Conservation (phyloP, 805 yeast genomes). For the Ogataea paradorogensis region DNA sequence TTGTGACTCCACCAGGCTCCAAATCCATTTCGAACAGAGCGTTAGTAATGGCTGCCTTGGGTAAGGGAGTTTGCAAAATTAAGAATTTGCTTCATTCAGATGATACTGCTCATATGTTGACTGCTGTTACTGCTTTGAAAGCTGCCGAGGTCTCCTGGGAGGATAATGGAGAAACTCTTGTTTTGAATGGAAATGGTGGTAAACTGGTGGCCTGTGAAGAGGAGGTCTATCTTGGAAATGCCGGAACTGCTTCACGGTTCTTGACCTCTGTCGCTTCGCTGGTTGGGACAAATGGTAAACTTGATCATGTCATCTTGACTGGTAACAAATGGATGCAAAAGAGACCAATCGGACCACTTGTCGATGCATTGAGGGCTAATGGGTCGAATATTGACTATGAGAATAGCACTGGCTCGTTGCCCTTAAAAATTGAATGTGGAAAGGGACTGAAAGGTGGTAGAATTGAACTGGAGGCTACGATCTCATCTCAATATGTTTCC, state of each 20-base stretch:
- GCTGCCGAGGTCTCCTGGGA: conserved; percentile 84
- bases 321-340: conserved; percentile 98
- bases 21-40: conserved; percentile 97
- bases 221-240: conserved; percentile 87
- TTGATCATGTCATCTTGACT: conserved; percentile 61
- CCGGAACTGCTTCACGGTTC: conserved; percentile 97
- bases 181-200: conserved; percentile 85
- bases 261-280: conserved; percentile 90
- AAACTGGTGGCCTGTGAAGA: conserved; percentile 58
- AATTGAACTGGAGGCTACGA: conserved; percentile 91
- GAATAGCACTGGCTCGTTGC: conserved; percentile 79
- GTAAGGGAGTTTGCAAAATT: conserved; percentile 77
- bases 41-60: conserved; percentile 85
- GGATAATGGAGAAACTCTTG: conserved; percentile 85
- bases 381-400: conserved; percentile 74
- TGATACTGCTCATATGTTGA: conserved; percentile 92
- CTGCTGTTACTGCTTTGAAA: conserved; percentile 72
- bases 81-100: conserved; percentile 91
- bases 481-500: conserved; percentile 96
- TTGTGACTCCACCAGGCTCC: conserved; percentile 89
- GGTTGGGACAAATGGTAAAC: conserved; percentile 47
- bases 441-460: conserved; percentile 81
- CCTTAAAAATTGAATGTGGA: conserved; percentile 69
- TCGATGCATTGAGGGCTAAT: conserved; percentile 80
- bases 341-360: conserved; percentile 94